phyloP scores from a whole-genome alignment of 2,329 filamentous ascomycete genomes.

The Claviceps quebecensis region DNA sequence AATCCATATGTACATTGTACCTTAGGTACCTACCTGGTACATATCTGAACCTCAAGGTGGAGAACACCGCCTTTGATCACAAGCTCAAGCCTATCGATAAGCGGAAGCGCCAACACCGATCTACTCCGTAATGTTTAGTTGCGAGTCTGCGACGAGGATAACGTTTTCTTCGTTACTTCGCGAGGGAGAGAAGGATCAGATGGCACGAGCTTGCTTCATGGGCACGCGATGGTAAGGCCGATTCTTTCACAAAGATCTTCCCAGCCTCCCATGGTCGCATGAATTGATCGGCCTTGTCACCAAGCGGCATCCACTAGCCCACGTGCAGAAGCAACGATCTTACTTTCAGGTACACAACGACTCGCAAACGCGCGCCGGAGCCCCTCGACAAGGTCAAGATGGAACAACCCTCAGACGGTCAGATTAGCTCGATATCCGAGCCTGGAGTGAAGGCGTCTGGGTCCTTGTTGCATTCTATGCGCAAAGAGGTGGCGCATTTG shows the following conservation, averaged over 20 bases:
- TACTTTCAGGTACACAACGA: neutral
- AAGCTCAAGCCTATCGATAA: neutral
- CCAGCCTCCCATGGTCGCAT: neutral
- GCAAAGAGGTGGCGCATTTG: slow-evolving; percentile 58
- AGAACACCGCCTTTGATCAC: neutral
- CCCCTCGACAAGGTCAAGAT: slow-evolving; percentile 10
- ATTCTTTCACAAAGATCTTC: neutral
- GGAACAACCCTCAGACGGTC: slow-evolving; percentile 17
- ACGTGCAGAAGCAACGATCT: neutral
- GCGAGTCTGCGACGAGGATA: neutral
- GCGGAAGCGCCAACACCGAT: neutral
- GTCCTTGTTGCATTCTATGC: slow-evolving; percentile 47
- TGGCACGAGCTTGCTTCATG: neutral
- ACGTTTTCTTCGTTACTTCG: neutral
- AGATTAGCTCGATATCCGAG: slow-evolving; percentile 38
- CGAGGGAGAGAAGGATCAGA: neutral
- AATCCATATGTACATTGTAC: too few relatives aligned
- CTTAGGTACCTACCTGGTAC: too few relatives aligned
- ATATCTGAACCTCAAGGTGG: too few relatives aligned
- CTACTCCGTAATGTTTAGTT: neutral
- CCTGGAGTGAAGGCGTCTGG: slow-evolving; percentile 53
- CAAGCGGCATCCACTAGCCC: neutral
- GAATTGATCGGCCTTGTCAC: neutral
- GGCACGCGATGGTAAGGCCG: neutral
- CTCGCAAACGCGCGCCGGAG: neutral